phyloP scores from a whole-genome alignment of 2,329 filamentous ascomycete species.

The Ascochyta clinopodiicola region DNA sequence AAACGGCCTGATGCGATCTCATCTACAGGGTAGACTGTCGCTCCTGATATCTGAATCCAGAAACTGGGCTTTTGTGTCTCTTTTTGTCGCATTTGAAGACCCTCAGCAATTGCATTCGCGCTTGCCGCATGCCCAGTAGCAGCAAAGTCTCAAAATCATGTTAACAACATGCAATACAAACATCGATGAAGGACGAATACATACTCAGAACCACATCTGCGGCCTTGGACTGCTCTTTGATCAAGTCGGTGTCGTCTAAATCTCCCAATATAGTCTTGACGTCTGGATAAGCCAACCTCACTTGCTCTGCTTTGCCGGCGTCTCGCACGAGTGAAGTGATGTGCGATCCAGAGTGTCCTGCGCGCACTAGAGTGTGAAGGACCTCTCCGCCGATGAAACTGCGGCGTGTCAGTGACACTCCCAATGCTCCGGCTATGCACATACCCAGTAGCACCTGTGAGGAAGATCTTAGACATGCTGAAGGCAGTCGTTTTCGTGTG shows the following conservation, averaged over 20 bases:
- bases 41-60: slow-evolving; percentile 23
- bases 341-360: slow-evolving; percentile 2
- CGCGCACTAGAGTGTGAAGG: slow-evolving; percentile 10
- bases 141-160: slow-evolving; percentile 10
- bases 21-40: slow-evolving; percentile 12
- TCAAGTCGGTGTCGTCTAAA: slow-evolving; percentile 10
- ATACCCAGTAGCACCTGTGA: slow-evolving; percentile 21
- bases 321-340: slow-evolving; percentile 16
- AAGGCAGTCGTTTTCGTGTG: background rate
- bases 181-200: background rate
- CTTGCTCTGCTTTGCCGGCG: slow-evolving; percentile 11
- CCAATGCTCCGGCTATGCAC: background rate
- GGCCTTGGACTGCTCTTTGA: slow-evolving; percentile 11
- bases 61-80: slow-evolving; percentile 6
- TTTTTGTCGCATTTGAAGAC: slow-evolving; percentile 10
- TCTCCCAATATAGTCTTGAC: slow-evolving; percentile 12
- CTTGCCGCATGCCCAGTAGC: slow-evolving; percentile 18
- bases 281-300: slow-evolving; percentile 10
- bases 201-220: slow-evolving; percentile 18
- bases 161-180: background rate
- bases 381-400: slow-evolving; percentile 20
- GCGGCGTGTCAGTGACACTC: background rate
- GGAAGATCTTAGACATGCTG: slow-evolving; percentile 11
- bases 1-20: slow-evolving; percentile 15
- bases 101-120: slow-evolving; percentile 17